phyloP scores from a whole-genome alignment of 306 rosid species.

The Begonia peltatifolia region DNA sequence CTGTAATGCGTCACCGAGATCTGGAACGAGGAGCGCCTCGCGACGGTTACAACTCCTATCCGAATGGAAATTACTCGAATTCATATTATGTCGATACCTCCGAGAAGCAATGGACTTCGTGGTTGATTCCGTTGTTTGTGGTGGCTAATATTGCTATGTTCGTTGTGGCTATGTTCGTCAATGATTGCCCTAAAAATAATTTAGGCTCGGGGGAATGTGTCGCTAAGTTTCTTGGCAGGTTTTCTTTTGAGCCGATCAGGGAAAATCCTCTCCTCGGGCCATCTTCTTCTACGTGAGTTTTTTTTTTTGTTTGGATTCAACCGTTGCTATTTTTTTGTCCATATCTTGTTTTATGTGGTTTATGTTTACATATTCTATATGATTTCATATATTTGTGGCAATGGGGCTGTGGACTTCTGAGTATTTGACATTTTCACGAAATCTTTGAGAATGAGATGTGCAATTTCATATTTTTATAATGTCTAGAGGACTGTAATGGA shows the following conservation, averaged over 20 bases:
- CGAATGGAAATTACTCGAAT: conserved; percentile 5
- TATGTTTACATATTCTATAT: background rate
- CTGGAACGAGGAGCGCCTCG: conserved; percentile 8
- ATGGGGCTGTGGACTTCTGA: too few relatives aligned
- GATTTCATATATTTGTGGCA: too few relatives aligned
- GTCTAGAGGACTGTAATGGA: too few relatives aligned
- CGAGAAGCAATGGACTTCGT: conserved; percentile 11
- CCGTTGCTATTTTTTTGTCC: background rate
- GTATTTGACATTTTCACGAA: too few relatives aligned
- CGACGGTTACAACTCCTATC: background rate
- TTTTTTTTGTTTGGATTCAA: background rate
- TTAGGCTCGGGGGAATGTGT: conserved; percentile 7
- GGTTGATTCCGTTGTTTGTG: conserved; percentile 12
- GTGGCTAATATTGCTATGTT: conserved; percentile 11
- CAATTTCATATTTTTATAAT: too few relatives aligned
- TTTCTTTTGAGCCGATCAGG: conserved; percentile 8
- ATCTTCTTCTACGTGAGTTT: conserved; percentile 11
- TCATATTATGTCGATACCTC: conserved; percentile 2
- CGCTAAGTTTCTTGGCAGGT: conserved; percentile 8
- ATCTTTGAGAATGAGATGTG: too few relatives aligned
- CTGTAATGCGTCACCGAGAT: conserved; percentile 8
- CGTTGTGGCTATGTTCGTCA: conserved; percentile 7
- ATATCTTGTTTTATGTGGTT: background rate
- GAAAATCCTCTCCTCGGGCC: conserved; percentile 10
- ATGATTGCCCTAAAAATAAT: conserved; percentile 5